Base-by-base conservation (phyloP, 2,329 filamentous ascomycete species). In the Diaporthe sp. region DNA sequence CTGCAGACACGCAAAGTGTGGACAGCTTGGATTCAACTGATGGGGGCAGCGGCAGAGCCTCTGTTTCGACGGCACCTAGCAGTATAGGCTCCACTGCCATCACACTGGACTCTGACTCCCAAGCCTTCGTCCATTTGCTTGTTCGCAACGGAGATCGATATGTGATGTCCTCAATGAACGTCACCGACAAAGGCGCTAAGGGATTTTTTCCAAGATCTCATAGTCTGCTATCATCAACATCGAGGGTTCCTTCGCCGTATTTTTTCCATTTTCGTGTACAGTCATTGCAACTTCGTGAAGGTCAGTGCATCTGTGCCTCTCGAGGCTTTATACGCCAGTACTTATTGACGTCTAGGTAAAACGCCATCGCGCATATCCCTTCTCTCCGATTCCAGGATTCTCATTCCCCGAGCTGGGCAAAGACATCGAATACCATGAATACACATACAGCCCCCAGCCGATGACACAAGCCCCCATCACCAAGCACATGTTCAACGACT, bases 281-380 rank as follows among this genome's bases (percentile, higher is more conserved):
- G 66, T 39, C 66, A 70, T 53, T 70, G 66, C 35, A 50, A 70
- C 15, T 70, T 70, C 22, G 35, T 70, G 30, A 70, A 70, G 50
- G 66, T 39, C 30, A 70, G 32, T 30, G 15, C 22, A 27, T 35
- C 5, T 37, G 39, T 15, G 17, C 5, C 15, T 30, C 1, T 10
- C 25, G 4, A 27, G 65, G 19, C n/a, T 30, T 1, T 10, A 19
- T 27, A 25, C 9, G 37, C 0, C 4, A 8, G 32, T 12, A 53
- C 8, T 35, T 19, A 42, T 15, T n/a, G 8, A 5, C 17, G 12
- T 55, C 22, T 15, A 70, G 66, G 37, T 70, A 0, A 55, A 70
- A 56, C 32, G 39, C 19, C 50, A 70, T 56, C 47, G 66, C 15
- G 35, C 32, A n/a, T 35, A 30, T 27, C 35, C 22, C 8, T 70